Evolutionary conservation across 768 basidiomycete species (phyloP), one percentile per base, ranked within the genome.

Genomic region (Cystobasidiopsis lactophilus): DNA sequence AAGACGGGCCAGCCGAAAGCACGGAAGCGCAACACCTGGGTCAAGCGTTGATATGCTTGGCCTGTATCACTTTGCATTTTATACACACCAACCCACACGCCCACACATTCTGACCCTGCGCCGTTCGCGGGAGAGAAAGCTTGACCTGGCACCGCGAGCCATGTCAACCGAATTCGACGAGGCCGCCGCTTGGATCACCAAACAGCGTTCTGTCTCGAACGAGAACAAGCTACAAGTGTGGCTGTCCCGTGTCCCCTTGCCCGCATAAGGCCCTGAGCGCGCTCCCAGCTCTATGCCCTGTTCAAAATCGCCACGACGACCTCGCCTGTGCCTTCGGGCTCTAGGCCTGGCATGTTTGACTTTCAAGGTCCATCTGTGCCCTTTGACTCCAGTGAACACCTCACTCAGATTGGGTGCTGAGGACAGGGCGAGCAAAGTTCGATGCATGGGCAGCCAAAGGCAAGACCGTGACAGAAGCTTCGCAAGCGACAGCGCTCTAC

Each of bases 11-110:
- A 77, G 62, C 77, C 81, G 55, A 93, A 93, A 71, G 33, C 33
- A 7, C 78, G 89, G 68, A 88, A 89, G 70, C 66, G 85, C 83
- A 82, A 83, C 61, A 71, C 85, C 54, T 96, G 89, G 91, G 86
- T 93, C 79, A 96, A 89, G 71, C 83, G 89, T 66, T 93, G 72
- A n/a, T 16, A 13, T 29, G 19, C 19, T 24, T 44, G 13, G 27
- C 21, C 5, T 44, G 3, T 50, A n/a, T 30, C n/a, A n/a, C 13
- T 50, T 50, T 10, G 30, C 18, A 35, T 29, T 31, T 13, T 19
- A 50, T n/a, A n/a, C n/a, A n/a, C n/a, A n/a, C n/a, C n/a, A n/a
- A n/a, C n/a, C n/a, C n/a, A n/a, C n/a, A n/a, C n/a, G n/a, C n/a
- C n/a, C n/a, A n/a, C n/a, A n/a, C n/a, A n/a, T n/a, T n/a, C n/a